Evolutionary conservation across 352 stramenopile species (phyloP).

Genomic region (Globisporangium spiculum): DNA sequence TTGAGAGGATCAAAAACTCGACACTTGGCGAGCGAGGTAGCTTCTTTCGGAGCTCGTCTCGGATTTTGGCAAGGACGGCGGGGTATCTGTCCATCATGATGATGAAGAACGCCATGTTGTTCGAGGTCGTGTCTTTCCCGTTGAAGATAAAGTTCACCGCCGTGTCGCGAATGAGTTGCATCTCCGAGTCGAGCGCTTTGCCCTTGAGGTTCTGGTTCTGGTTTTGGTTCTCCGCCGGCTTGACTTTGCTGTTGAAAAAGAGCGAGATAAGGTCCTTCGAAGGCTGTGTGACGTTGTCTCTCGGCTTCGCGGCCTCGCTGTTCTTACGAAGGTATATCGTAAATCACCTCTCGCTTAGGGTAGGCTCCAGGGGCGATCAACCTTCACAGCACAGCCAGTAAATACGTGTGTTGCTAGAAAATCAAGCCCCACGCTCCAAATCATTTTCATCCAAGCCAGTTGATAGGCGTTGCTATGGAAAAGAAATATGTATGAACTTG

Average conservation of each 20-base stretch:
- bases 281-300: not conserved
- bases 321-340: too few species aligned
- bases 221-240: too few species aligned
- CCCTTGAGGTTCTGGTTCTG: conserved; percentile 22
- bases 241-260: conserved; percentile 24
- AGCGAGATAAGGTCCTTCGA: conserved; percentile 39
- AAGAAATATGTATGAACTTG: too few species aligned
- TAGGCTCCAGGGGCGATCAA: too few species aligned
- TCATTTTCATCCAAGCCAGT: too few species aligned
- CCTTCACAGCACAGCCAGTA: too few species aligned
- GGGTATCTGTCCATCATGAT: conserved; percentile 77
- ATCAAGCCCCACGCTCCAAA: too few species aligned
- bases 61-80: conserved; percentile 35
- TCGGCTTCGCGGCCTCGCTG: not conserved
- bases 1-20: conserved; percentile 25
- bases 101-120: conserved; percentile 67
- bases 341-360: too few species aligned
- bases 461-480: too few species aligned
- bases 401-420: too few species aligned
- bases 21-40: conserved; percentile 27
- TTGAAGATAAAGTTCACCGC: conserved; percentile 77
- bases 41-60: conserved; percentile 36
- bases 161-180: conserved; percentile 45
- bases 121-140: conserved; percentile 70
- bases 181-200: conserved; percentile 1